Evolutionary conservation across 2,329 filamentous ascomycete genomes (phyloP), one percentile per base, ranked within the genome.

Genomic region (Rachicladosporium sp.): DNA sequence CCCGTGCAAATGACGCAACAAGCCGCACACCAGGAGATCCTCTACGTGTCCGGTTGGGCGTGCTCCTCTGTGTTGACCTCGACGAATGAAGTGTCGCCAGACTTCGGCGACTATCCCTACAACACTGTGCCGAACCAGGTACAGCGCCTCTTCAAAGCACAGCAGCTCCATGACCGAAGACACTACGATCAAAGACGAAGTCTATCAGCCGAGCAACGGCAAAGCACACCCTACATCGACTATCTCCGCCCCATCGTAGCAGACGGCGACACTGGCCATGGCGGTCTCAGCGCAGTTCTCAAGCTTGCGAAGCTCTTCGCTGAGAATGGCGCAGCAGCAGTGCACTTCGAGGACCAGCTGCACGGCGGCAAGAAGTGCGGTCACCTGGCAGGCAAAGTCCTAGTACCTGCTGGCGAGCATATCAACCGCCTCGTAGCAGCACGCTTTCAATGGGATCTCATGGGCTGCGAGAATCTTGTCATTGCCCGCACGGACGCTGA

Each of bases 1-100:
- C 91, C 91, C n/a, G 79, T 96, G 8, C 91, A 98, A 66, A 96
- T 98, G 91, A 94, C 91, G 36, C 91, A 98, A 62, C 91, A 96
- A 68, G 91, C 91, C 10, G 76, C 84, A 4, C 84, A 96, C 65
- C 91, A 96, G 60, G 89, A 98, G 61, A 83, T 95, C 11, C 73
- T 98, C 34, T 98, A 98, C 64, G 72, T 98, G 46, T 95, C 88
- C 1, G 91, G 91, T 46, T 98, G 91, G 91, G 91, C 91, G 4
- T 96, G 91, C 65, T 96, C 89, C 0, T 89, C 87, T 0, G 76
- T 94, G 12, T 70, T 98, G 34, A 96, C 89, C 3, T 80, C 79
- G 7, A 96, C 91, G 30, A 96, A 98, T 66, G 91, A 98, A 61
- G 91, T 98, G 21, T 95, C 87, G 0, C 84, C 91, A 33, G 91